Evolutionary conservation across 176 grass and related monocot species (phyloP).

Genomic region (Eragrostis nindensis): DNA sequence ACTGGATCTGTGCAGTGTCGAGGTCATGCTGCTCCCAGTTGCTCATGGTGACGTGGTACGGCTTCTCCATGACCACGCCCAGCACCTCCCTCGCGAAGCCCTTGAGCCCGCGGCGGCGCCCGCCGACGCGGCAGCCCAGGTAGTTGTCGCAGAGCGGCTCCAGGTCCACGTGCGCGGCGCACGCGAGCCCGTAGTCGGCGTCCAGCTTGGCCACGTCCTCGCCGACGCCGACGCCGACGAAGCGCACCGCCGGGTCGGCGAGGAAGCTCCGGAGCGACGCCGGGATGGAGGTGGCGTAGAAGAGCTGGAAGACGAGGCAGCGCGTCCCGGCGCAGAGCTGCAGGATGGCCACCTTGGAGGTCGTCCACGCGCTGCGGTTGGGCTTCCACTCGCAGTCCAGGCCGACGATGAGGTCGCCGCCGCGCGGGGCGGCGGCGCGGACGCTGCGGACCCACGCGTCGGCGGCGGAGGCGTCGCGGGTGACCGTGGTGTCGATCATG

Average conservation of each 20-base stretch:
- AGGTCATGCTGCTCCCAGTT: conserved; percentile 56
- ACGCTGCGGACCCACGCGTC: conserved; percentile 41
- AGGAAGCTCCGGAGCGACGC: conserved; percentile 45
- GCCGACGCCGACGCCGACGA: conserved; percentile 59
- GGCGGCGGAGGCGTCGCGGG: conserved; percentile 27
- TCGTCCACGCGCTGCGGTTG: not conserved
- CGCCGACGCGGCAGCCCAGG: not conserved
- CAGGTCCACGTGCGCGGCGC: conserved; percentile 28
- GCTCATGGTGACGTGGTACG: conserved; percentile 44
- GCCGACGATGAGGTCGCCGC: conserved; percentile 37
- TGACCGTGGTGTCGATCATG: conserved; percentile 41
- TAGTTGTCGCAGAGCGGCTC: conserved; percentile 27
- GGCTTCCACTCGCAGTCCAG: conserved; percentile 72
- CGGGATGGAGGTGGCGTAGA: conserved; percentile 51
- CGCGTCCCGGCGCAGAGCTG: conserved; percentile 53
- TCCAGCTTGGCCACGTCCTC: conserved; percentile 47
- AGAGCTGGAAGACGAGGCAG: conserved; percentile 66
- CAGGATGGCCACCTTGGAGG: conserved; percentile 53
- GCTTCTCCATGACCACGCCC: conserved; percentile 55
- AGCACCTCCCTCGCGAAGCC: conserved; percentile 51
- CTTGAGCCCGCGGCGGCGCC: conserved; percentile 45
- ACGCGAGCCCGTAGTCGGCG: conserved; percentile 44
- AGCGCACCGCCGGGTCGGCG: conserved; percentile 25
- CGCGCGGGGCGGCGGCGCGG: not conserved
- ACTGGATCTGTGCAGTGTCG: conserved; percentile 39